phyloP scores from a whole-genome alignment of 306 rosid species.

The Clitoria ternatea region DNA sequence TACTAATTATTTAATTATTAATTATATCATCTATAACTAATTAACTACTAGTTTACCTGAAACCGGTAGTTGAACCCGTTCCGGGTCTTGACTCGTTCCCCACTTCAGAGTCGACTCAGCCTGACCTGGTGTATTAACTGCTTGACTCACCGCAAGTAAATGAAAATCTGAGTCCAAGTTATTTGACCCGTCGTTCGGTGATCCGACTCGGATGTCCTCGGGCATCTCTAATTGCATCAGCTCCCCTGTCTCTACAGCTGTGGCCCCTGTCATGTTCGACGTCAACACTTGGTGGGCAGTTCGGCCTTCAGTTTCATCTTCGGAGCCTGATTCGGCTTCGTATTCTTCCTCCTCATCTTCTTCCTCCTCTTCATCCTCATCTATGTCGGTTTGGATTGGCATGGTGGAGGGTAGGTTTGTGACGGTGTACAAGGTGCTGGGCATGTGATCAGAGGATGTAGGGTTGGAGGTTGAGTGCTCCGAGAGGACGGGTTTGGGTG shows the following conservation, averaged over 20 bases:
- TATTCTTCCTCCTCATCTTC: slow-evolving; percentile 24
- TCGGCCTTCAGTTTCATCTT: slow-evolving; percentile 39
- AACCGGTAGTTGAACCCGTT: slow-evolving; percentile 40
- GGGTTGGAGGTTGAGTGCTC: slow-evolving; percentile 55
- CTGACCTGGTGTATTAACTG: slow-evolving; percentile 23
- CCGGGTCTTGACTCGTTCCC: slow-evolving; percentile 30
- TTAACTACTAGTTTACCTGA: slow-evolving; percentile 39
- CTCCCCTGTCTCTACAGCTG: slow-evolving; percentile 53
- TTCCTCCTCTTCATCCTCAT: slow-evolving; percentile 26
- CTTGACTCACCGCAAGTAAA: slow-evolving; percentile 44
- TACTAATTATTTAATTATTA: no score
- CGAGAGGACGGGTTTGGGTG: slow-evolving; percentile 62
- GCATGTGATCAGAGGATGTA: no score
- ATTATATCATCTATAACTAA: no score
- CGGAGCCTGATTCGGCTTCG: slow-evolving; percentile 50
- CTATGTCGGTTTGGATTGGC: neutral
- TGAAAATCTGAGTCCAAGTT: slow-evolving; percentile 70
- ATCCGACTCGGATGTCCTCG: slow-evolving; percentile 77
- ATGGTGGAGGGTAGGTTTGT: neutral
- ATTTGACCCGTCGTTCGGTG: slow-evolving; percentile 81
- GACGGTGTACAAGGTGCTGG: slow-evolving; percentile 18
- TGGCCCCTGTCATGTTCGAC: neutral
- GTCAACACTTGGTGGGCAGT: neutral
- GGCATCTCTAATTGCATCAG: slow-evolving; percentile 81
- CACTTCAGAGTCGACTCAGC: slow-evolving; percentile 42